phyloP scores from a whole-genome alignment of 345 rosid genomes.

The Lumnitzera littorea region DNA sequence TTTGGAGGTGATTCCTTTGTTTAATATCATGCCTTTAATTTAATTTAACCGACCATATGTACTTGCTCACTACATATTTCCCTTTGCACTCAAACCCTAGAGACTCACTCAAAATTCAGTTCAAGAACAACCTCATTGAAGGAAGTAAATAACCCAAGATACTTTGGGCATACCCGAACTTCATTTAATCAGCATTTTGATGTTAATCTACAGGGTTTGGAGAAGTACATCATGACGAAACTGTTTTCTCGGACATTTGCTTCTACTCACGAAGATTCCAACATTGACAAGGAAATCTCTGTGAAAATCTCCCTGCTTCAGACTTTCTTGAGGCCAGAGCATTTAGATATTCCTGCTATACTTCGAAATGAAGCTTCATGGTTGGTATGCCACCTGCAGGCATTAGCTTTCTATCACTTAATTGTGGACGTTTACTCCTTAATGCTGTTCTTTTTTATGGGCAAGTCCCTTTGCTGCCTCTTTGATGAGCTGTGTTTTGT shows the following conservation, averaged over 20 bases:
- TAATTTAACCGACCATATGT: too few species aligned
- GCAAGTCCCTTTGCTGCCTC: too few species aligned
- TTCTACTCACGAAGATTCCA: constrained; percentile 33
- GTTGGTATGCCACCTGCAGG: constrained; percentile 37
- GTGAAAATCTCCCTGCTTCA: constrained; percentile 39
- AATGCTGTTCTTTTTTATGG: too few species aligned
- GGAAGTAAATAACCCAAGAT: too few species aligned
- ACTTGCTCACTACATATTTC: background rate
- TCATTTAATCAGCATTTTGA: background rate
- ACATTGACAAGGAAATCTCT: constrained; percentile 34
- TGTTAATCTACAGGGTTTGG: constrained; percentile 36
- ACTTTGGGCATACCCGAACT: too few species aligned
- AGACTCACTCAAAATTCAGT: too few species aligned
- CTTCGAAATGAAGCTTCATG: constrained; percentile 50
- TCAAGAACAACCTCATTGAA: too few species aligned
- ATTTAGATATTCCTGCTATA: constrained; percentile 44
- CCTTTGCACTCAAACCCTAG: background rate
- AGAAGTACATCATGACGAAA: constrained; percentile 56
- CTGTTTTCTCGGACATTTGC: constrained; percentile 39
- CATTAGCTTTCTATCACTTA: background rate
- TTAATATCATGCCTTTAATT: background rate
- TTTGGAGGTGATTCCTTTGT: constrained; percentile 10
- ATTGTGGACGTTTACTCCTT: too few species aligned
- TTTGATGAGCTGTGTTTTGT: background rate
- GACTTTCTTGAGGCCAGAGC: constrained; percentile 52